Percentiles rank a stretch among this genome's conserved stretches.
These are phyloP conservation scores for Phytophthora foliorum DNA, from an alignment of 352 stramenopile species.

Conservation along the genomic window DNA sequence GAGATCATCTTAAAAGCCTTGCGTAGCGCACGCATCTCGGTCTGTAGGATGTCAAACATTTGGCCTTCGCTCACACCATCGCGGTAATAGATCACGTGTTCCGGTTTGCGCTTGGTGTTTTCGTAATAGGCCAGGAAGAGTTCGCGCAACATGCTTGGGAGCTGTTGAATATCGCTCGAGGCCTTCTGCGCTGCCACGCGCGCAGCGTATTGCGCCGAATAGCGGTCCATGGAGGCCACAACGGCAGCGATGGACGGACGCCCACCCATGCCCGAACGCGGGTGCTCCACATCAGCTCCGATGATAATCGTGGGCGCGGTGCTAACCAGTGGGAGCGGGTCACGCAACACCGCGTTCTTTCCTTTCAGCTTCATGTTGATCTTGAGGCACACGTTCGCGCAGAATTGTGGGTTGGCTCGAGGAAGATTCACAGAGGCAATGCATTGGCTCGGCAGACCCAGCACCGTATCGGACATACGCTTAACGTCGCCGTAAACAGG, in stretches of 20 bases:
- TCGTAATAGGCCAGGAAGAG: constrained; percentile 83
- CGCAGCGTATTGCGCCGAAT: constrained; percentile 59
- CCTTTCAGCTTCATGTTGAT: constrained; percentile 83
- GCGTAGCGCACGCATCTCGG: constrained; percentile 84
- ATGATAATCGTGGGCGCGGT: constrained; percentile 77
- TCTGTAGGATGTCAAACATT: constrained; percentile 77
- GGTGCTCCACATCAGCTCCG: constrained; percentile 81
- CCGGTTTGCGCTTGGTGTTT: constrained; percentile 71
- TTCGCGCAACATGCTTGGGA: constrained; percentile 69
- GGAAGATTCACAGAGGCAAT: constrained; percentile 56
- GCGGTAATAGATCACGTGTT: constrained; percentile 87
- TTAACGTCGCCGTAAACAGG: constrained; percentile 69
- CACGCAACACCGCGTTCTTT: constrained; percentile 65
- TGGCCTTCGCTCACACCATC: constrained; percentile 88
- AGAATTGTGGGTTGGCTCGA: constrained; percentile 58
- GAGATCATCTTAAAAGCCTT: constrained; percentile 70
- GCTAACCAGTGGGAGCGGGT: constrained; percentile 55
- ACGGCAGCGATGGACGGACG: constrained; percentile 80
- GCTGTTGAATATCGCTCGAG: constrained; percentile 60
- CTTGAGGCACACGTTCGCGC: constrained; percentile 72
- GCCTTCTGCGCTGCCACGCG: constrained; percentile 62
- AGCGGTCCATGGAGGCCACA: constrained; percentile 77
- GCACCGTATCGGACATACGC: constrained; percentile 66
- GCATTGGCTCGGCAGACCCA: constrained; percentile 81
- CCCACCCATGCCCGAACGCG: constrained; percentile 54